Evolutionary conservation across 352 stramenopile genomes (phyloP).

Genomic region (Globisporangium emineosum): DNA sequence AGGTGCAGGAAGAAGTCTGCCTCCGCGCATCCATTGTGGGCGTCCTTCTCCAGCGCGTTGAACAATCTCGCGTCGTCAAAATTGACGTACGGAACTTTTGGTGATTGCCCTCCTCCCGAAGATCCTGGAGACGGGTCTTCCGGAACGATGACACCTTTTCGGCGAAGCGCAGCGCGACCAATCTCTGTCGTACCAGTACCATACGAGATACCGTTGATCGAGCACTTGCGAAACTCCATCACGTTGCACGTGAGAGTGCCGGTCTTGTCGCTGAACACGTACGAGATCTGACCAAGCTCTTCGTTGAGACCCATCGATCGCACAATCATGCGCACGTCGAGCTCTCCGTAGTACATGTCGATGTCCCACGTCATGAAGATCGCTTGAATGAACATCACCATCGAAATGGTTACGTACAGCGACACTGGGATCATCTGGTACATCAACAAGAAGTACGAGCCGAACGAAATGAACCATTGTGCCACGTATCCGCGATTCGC

Average conservation of each 20-base stretch:
- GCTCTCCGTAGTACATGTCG: slow-evolving; percentile 91
- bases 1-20: slow-evolving; percentile 85
- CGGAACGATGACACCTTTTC: slow-evolving; percentile 57
- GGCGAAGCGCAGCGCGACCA: slow-evolving; percentile 56
- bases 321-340: slow-evolving; percentile 86
- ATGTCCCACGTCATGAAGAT: slow-evolving; percentile 92
- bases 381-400: slow-evolving; percentile 94
- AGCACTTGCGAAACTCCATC: slow-evolving; percentile 95
- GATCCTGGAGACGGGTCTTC: slow-evolving; percentile 28
- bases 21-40: slow-evolving; percentile 34
- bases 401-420: slow-evolving; percentile 97
- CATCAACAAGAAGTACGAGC: slow-evolving; percentile 94
- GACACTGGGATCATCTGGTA: slow-evolving; percentile 97
- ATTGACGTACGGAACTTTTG: slow-evolving; percentile 74
- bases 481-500: slow-evolving; percentile 42
- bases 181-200: slow-evolving; percentile 87
- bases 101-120: not conserved
- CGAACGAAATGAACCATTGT: slow-evolving; percentile 80
- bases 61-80: slow-evolving; percentile 66
- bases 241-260: slow-evolving; percentile 93
- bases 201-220: slow-evolving; percentile 91
- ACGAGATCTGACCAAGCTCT: slow-evolving; percentile 90
- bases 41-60: slow-evolving; percentile 34
- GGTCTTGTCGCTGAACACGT: slow-evolving; percentile 93
- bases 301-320: slow-evolving; percentile 87